Evolutionary conservation across 2,329 filamentous ascomycete genomes (phyloP).

Genomic region (Cytospora leucostoma): DNA sequence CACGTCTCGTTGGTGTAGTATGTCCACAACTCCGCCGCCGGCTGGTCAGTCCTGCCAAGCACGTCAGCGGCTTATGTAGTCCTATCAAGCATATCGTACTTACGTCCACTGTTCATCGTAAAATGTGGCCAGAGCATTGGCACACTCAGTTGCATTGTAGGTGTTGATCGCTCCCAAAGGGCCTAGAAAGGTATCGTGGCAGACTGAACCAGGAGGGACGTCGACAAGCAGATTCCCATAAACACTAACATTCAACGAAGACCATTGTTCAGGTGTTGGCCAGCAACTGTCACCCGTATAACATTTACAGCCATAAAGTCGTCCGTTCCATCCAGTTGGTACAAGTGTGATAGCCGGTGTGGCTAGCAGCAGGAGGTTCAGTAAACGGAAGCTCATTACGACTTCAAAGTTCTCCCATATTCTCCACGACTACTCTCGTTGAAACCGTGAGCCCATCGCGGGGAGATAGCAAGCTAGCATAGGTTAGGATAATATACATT

Average conservation of each 20-base stretch:
- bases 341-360: not conserved
- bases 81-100: conserved; percentile 25
- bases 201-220: conserved; percentile 37
- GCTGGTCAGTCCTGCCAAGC: conserved; percentile 28
- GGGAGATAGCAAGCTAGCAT: too few relatives aligned
- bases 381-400: too few relatives aligned
- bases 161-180: conserved; percentile 40
- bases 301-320: conserved; percentile 38
- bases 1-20: conserved; percentile 47
- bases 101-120: conserved; percentile 42
- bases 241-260: conserved; percentile 39
- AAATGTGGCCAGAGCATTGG: conserved; percentile 35
- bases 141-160: conserved; percentile 40
- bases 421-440: too few relatives aligned
- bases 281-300: conserved; percentile 37
- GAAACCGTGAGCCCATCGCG: too few relatives aligned
- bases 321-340: conserved; percentile 32
- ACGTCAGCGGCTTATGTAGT: not conserved
- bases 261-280: conserved; percentile 35
- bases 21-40: conserved; percentile 41
- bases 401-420: too few relatives aligned
- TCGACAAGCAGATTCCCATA: conserved; percentile 39
- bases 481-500: too few relatives aligned
- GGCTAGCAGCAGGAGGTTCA: too few relatives aligned
- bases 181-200: conserved; percentile 42